These are phyloP conservation scores for Boletus sp. DNA, from an alignment of 768 basidiomycete genomes.

Conservation along the genomic window DNA sequence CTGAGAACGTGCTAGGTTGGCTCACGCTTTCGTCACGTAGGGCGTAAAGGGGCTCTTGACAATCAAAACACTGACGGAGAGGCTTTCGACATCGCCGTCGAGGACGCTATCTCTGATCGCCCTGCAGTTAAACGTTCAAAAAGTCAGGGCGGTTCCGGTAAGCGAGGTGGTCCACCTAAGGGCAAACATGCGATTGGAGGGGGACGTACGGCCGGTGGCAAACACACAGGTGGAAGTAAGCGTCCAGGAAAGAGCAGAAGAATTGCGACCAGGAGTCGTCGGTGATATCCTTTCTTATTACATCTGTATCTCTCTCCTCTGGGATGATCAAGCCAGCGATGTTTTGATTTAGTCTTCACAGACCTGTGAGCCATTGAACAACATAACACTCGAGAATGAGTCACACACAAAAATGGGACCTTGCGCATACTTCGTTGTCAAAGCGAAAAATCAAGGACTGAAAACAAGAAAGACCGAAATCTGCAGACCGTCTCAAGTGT, in stretches of 20 bases:
- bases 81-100: slow-evolving; percentile 85
- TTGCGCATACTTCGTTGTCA: background rate
- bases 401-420: background rate
- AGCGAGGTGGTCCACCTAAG: slow-evolving; percentile 34
- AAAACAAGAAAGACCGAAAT: background rate
- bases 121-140: slow-evolving; percentile 57
- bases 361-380: background rate
- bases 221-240: slow-evolving; percentile 37
- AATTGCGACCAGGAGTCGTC: slow-evolving; percentile 38
- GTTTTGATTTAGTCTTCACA: background rate
- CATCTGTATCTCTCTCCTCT: slow-evolving; percentile 5
- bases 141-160: slow-evolving; percentile 22
- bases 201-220: slow-evolving; percentile 5
- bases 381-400: background rate
- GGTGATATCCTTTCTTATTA: slow-evolving; percentile 16
- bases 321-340: background rate
- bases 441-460: background rate
- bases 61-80: slow-evolving; percentile 50
- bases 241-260: slow-evolving; percentile 62
- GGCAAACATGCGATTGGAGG: slow-evolving; percentile 40
- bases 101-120: slow-evolving; percentile 79
- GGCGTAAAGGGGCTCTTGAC: slow-evolving; percentile 81
- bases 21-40: slow-evolving; percentile 37
- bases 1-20: background rate
- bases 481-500: background rate